phyloP scores from a whole-genome alignment of 2,329 filamentous ascomycete genomes.

The Fusarium scirpi region DNA sequence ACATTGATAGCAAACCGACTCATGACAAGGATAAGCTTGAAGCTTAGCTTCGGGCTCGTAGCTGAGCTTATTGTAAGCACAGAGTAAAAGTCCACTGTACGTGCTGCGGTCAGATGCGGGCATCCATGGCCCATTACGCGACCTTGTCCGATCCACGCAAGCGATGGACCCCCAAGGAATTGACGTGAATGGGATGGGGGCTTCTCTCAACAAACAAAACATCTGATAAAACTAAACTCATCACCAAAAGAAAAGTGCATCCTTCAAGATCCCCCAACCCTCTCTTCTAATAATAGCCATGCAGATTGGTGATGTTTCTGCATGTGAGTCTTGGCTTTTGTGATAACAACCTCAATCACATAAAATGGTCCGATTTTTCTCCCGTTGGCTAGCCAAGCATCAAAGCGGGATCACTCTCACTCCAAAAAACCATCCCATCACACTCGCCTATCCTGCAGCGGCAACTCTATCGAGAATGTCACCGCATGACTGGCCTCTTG shows the following conservation, averaged over 20 bases:
- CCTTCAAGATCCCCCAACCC: no score
- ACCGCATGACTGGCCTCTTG: not conserved
- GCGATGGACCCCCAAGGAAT: not conserved
- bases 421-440: not conserved
- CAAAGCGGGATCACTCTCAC: not conserved
- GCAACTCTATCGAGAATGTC: slow-evolving; percentile 28
- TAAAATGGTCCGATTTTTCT: slow-evolving; percentile 15
- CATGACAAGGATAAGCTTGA: not conserved
- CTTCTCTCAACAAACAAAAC: not conserved
- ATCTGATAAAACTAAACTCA: not conserved
- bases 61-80: slow-evolving; percentile 1
- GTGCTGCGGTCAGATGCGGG: not conserved
- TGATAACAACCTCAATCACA: not conserved
- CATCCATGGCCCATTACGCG: slow-evolving; percentile 13
- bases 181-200: not conserved
- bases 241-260: not conserved
- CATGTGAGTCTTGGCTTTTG: slow-evolving; percentile 12
- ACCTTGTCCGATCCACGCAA: slow-evolving; percentile 10
- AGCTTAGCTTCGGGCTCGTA: not conserved
- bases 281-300: slow-evolving; percentile 22
- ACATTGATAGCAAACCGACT: not conserved
- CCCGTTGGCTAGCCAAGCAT: slow-evolving; percentile 3
- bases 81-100: no score
- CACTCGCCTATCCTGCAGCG: slow-evolving; percentile 23
- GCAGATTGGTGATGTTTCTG: not conserved